These are phyloP conservation scores for Cryphonectria nitschkei DNA, from an alignment of 2,329 filamentous ascomycete genomes.

Conservation along the genomic window DNA sequence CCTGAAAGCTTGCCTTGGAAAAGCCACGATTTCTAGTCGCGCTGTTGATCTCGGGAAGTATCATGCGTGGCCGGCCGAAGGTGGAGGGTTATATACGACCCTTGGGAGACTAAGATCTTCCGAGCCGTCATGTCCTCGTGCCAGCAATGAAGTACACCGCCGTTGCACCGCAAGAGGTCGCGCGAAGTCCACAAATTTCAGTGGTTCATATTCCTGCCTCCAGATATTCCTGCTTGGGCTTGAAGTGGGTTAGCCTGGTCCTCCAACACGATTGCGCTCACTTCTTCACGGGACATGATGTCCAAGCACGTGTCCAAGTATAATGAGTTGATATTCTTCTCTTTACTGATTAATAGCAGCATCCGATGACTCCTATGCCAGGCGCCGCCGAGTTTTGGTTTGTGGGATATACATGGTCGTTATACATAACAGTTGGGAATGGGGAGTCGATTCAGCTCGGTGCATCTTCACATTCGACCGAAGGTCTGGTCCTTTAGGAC, in stretches of 20 bases:
- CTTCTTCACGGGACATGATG: not conserved
- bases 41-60: not conserved
- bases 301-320: not conserved
- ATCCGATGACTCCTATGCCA: not conserved
- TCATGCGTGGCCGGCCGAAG: not conserved
- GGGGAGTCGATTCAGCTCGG: conserved; percentile 13
- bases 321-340: conserved; percentile 1
- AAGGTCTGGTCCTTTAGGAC: not conserved
- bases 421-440: not conserved
- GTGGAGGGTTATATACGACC: not conserved
- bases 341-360: not conserved
- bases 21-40: not conserved
- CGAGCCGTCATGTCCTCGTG: not conserved
- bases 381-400: conserved; percentile 8
- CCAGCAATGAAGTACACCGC: not conserved
- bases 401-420: conserved; percentile 9
- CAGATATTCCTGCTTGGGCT: not conserved
- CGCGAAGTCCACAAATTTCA: not conserved
- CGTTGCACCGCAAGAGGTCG: not conserved
- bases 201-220: not conserved
- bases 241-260: not conserved
- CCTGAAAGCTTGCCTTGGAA: not conserved
- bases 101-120: not conserved
- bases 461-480: not conserved
- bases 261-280: not conserved